phyloP scores from a whole-genome alignment of 116 monocot genomes.

The Thalassia testudinum region DNA sequence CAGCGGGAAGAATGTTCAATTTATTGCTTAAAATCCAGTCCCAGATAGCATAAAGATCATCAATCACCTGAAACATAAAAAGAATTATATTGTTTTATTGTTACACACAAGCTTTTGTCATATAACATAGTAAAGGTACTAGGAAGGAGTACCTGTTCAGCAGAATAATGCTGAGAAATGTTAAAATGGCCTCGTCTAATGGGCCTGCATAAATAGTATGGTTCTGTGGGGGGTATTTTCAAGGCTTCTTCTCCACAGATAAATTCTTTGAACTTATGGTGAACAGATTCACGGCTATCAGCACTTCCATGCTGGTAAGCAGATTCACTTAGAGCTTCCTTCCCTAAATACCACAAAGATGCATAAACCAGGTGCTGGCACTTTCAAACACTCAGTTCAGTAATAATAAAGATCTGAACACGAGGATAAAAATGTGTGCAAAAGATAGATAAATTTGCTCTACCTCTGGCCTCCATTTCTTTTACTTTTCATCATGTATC shows the following conservation, averaged over 20 bases:
- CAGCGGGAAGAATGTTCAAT: slow-evolving; percentile 42
- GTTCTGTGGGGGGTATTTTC: slow-evolving; percentile 53
- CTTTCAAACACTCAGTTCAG: too few relatives aligned
- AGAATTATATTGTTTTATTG: neutral
- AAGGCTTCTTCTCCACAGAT: slow-evolving; percentile 89
- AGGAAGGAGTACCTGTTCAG: slow-evolving; percentile 51
- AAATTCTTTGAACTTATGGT: slow-evolving; percentile 39
- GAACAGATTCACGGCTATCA: slow-evolving; percentile 12
- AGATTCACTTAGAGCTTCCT: slow-evolving; percentile 11
- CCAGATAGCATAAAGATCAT: slow-evolving; percentile 82
- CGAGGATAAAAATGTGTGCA: too few relatives aligned
- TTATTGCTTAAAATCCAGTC: slow-evolving; percentile 88
- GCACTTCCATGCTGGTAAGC: slow-evolving; percentile 9
- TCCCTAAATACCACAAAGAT: slow-evolving; percentile 3
- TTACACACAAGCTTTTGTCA: neutral
- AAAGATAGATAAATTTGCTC: too few relatives aligned
- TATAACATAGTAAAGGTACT: neutral
- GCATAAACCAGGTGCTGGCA: too few relatives aligned
- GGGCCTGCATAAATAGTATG: slow-evolving; percentile 71
- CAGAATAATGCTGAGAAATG: slow-evolving; percentile 68
- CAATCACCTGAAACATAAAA: slow-evolving; percentile 27
- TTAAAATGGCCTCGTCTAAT: slow-evolving; percentile 93
- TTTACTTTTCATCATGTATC: too few relatives aligned
- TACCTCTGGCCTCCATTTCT: too few relatives aligned
- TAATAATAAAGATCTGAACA: too few relatives aligned